Evolutionary conservation across 129 eudicot genomes (phyloP), one percentile per base, ranked within the genome.

Genomic region (Solidago caesia): DNA sequence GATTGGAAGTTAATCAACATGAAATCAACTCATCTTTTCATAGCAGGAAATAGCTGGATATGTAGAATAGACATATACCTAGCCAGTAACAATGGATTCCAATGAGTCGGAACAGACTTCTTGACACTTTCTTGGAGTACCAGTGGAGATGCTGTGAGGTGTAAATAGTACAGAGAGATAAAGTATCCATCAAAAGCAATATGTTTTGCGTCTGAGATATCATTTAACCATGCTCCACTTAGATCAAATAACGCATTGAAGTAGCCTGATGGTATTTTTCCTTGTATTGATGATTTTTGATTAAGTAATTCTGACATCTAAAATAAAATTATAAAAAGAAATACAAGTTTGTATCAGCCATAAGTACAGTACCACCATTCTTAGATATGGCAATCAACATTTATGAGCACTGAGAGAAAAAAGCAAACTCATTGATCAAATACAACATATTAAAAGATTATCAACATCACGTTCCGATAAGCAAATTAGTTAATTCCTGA

Each of bases 171-270:
- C 12, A 88, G 78, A 21, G 97, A 87, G 79, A 91, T 87, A 77
- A 88, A 91, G 74, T 86, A 88, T 44, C 92, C 97, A 85, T 91
- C 97, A 80, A 91, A 91, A 15, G 97, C 90, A 79, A 91, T 89
- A 75, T 88, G 53, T 52, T 86, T 89, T 80, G 89, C 83, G 43
- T 88, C 96, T 12, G 89, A 67, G 48, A 81, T 84, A 78, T 91
- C 97, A 70, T 82, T 91, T 70, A 88, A 83, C 97, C 97, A 91
- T 51, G 96, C 72, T 79, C 97, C 96, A 70, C 77, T 88, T 72
- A 91, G 79, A 83, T 91, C 94, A 76, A 91, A 91, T 39, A 86
- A 72, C n/a, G 97, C 83, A 75, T 91, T 91, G 47, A 88, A 83
- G 77, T 86, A 88, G 45, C 97, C 97, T 45, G 97, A 91, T 70